Conservation (phyloP, 2,329 filamentous ascomycete species). For the Dothiorella sarmentorum region DNA sequence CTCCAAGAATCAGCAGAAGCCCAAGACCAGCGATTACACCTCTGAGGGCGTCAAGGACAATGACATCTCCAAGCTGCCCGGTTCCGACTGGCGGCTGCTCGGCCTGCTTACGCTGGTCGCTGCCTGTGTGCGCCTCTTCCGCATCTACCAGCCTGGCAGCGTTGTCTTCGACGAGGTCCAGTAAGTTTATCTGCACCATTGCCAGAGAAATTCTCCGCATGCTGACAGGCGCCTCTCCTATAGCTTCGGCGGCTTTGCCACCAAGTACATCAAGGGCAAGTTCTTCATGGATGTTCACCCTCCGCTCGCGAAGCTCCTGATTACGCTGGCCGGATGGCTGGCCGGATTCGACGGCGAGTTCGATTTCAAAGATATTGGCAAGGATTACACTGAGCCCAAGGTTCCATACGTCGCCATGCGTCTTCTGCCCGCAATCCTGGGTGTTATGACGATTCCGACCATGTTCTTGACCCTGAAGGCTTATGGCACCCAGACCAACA, state of each 20-base stretch:
- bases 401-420: conserved; percentile 99
- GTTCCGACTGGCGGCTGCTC: conserved; percentile 78
- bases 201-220: not conserved
- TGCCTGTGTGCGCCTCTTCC: conserved; percentile 79
- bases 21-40: conserved; percentile 55
- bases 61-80: conserved; percentile 83
- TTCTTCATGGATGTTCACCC: conserved; percentile 99
- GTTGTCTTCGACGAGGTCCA: conserved; percentile 99
- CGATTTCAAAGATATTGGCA: conserved; percentile 99
- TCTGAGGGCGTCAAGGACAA: conserved; percentile 82
- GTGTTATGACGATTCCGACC: conserved; percentile 80
- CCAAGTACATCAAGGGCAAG: conserved; percentile 97
- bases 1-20: conserved; percentile 32
- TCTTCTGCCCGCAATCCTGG: conserved; percentile 83
- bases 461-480: conserved; percentile 96
- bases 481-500: conserved; percentile 80
- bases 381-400: conserved; percentile 91
- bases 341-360: conserved; percentile 94
- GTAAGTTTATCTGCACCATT: conserved; percentile 55
- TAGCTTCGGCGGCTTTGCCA: conserved; percentile 96
- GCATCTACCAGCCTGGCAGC: conserved; percentile 92
- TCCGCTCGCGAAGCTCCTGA: conserved; percentile 91
- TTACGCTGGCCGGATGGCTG: conserved; percentile 90
- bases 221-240: conserved; percentile 2
- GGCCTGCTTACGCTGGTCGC: conserved; percentile 70